Percentiles rank a stretch among this genome's conserved stretches.
Evolutionary conservation across 139 green algal species (phyloP).

Genomic region (Raphidocelis subcapitata): DNA sequence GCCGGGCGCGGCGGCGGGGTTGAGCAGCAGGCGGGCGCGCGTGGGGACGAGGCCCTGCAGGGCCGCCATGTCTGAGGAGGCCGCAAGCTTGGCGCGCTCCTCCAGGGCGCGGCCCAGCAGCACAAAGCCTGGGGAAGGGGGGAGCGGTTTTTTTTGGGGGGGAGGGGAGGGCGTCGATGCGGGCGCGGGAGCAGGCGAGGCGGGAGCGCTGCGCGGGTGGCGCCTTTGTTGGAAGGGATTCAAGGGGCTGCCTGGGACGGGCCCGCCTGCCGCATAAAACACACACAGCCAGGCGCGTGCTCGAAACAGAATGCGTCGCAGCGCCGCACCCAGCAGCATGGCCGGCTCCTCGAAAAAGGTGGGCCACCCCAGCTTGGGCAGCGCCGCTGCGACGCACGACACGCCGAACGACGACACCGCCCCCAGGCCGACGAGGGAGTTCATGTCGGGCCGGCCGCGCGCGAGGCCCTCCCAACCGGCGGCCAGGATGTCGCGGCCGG

Average conservation of each 20-base stretch:
- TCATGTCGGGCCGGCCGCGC: constrained; percentile 91
- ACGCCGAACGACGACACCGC: constrained; percentile 84
- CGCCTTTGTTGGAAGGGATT: no score
- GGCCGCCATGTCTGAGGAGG: constrained; percentile 87
- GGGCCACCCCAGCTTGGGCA: constrained; percentile 74
- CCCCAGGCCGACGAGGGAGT: constrained; percentile 94
- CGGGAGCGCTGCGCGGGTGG: no score
- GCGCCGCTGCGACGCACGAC: constrained; percentile 67
- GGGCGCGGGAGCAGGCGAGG: no score
- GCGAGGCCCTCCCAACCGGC: constrained; percentile 46
- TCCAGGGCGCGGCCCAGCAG: constrained; percentile 89
- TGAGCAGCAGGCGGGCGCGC: constrained; percentile 70
- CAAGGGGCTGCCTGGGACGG: no score
- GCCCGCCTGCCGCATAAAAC: no score
- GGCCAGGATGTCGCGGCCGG: constrained; percentile 56
- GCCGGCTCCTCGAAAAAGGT: constrained; percentile 98
- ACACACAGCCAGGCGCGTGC: no score
- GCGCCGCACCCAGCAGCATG: constrained; percentile 91
- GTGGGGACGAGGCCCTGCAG: constrained; percentile 87
- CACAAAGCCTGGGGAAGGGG: constrained; percentile 75
- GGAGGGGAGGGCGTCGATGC: no score
- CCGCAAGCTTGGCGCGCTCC: constrained; percentile 89
- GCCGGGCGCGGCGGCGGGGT: no score
- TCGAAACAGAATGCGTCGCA: no score
- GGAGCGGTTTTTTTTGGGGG: no score